Conservation (phyloP, 805 yeast species). For the Schwanniomyces sp. region DNA sequence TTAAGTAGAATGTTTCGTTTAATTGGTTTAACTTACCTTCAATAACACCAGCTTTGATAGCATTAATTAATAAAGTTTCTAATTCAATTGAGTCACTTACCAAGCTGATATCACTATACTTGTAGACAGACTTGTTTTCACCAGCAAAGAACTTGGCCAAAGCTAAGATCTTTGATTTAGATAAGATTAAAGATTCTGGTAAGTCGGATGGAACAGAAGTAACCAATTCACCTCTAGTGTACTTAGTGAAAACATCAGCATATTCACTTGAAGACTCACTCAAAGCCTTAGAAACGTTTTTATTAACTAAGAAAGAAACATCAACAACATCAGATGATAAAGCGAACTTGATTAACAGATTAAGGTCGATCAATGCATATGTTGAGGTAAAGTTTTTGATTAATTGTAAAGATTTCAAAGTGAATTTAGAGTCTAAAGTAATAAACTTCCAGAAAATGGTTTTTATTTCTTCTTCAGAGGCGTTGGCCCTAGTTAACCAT, state of each 20-base stretch:
- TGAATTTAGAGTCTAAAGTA: conserved; percentile 29
- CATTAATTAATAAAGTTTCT: conserved; percentile 39
- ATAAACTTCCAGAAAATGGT: conserved; percentile 38
- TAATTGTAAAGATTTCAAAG: conserved; percentile 30
- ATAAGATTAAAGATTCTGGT: conserved; percentile 21
- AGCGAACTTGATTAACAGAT: conserved; percentile 33
- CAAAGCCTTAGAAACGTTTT: conserved; percentile 37
- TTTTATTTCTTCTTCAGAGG: conserved; percentile 27
- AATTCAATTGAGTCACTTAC: conserved; percentile 30
- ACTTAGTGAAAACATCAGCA: conserved; percentile 28
- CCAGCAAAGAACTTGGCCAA: conserved; percentile 38
- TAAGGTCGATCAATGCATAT: conserved; percentile 26
- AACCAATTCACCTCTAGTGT: conserved; percentile 36
- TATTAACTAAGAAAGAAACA: conserved; percentile 42
- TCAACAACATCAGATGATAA: conserved; percentile 37
- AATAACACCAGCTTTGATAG: conserved; percentile 43
- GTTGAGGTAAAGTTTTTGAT: conserved; percentile 34
- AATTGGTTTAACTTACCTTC: conserved; percentile 48
- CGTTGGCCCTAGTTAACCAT: conserved; percentile 35
- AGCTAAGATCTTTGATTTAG: conserved; percentile 40
- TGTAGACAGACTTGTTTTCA: conserved; percentile 27
- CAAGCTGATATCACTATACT: conserved; percentile 38
- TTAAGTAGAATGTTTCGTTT: conserved; percentile 38
- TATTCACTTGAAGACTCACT: conserved; percentile 21
- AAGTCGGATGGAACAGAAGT: conserved; percentile 16